Evolutionary conservation across 345 rosid genomes (phyloP).

Genomic region (Gossypium australe): DNA sequence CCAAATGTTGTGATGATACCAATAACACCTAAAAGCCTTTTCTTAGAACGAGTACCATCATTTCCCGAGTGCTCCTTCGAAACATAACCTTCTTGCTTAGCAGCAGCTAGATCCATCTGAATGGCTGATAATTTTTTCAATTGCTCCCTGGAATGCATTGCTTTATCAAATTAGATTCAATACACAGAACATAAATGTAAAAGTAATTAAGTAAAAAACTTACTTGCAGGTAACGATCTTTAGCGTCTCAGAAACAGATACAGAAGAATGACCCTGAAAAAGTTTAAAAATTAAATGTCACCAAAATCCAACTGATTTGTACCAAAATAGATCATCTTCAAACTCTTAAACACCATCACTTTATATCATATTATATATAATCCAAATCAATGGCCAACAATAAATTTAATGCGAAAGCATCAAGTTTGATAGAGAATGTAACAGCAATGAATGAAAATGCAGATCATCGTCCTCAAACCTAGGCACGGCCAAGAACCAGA

Average conservation of each 20-base stretch:
- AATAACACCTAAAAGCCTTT: conserved; percentile 36
- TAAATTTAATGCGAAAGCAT: not conserved
- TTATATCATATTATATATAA: too few species aligned
- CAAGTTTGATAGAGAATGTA: not conserved
- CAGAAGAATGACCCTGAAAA: conserved; percentile 1
- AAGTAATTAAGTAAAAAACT: not conserved
- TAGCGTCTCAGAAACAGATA: conserved; percentile 45
- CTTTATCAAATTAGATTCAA: not conserved
- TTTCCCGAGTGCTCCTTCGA: conserved; percentile 19
- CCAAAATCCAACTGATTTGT: not conserved
- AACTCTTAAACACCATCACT: not conserved
- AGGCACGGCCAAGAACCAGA: not conserved
- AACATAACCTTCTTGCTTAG: conserved; percentile 35
- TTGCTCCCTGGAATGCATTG: conserved; percentile 31
- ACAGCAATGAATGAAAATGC: not conserved
- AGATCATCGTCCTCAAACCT: not conserved
- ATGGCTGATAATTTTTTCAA: conserved; percentile 35
- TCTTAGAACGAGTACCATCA: conserved; percentile 22
- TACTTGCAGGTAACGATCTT: conserved; percentile 51
- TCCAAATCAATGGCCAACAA: not conserved
- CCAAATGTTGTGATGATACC: conserved; percentile 50
- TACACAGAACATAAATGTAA: not conserved
- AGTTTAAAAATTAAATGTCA: not conserved
- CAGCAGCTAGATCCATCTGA: conserved; percentile 38
- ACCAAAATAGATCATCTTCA: not conserved